A percentile compares a stretch with the other conserved stretches of the same genome.
phyloP scores from a whole-genome alignment of 2,329 filamentous ascomycete genomes.

The Alternaria conjuncta region DNA sequence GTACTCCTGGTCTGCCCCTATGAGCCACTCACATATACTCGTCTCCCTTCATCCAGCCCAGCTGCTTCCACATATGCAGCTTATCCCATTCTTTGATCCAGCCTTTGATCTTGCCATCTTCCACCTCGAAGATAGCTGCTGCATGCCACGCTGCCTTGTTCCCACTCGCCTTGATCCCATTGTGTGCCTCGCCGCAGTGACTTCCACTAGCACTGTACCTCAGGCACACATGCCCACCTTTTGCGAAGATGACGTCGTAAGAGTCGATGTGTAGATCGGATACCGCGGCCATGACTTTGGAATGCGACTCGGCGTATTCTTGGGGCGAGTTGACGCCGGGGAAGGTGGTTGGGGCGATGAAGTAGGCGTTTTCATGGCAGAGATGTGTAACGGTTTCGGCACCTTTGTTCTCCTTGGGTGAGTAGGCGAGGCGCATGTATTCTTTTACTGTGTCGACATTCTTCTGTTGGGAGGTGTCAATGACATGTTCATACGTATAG shows the following conservation, averaged over 20 bases:
- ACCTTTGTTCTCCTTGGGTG: slow-evolving; percentile 45
- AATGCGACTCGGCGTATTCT: slow-evolving; percentile 48
- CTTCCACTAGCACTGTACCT: slow-evolving; percentile 49
- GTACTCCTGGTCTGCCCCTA: background rate
- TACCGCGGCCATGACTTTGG: slow-evolving; percentile 45
- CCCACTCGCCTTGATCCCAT: slow-evolving; percentile 43
- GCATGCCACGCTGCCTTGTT: slow-evolving; percentile 47
- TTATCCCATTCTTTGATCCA: slow-evolving; percentile 51
- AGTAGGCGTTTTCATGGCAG: slow-evolving; percentile 41
- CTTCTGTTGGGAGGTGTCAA: slow-evolving; percentile 14
- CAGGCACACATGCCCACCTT: slow-evolving; percentile 44
- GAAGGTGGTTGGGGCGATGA: slow-evolving; percentile 49
- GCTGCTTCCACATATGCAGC: slow-evolving; percentile 22
- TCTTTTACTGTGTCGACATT: slow-evolving; percentile 46
- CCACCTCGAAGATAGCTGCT: slow-evolving; percentile 49
- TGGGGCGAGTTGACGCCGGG: slow-evolving; percentile 46
- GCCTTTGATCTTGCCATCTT: slow-evolving; percentile 45
- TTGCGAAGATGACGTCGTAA: slow-evolving; percentile 47
- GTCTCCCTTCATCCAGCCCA: slow-evolving; percentile 21
- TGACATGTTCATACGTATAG: background rate
- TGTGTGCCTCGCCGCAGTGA: slow-evolving; percentile 45
- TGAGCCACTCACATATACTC: background rate
- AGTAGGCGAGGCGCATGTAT: slow-evolving; percentile 50
- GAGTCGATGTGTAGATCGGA: slow-evolving; percentile 46
- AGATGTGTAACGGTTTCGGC: slow-evolving; percentile 43